Conservation (phyloP, 768 basidiomycete genomes). For the Tricholoma terreum region DNA sequence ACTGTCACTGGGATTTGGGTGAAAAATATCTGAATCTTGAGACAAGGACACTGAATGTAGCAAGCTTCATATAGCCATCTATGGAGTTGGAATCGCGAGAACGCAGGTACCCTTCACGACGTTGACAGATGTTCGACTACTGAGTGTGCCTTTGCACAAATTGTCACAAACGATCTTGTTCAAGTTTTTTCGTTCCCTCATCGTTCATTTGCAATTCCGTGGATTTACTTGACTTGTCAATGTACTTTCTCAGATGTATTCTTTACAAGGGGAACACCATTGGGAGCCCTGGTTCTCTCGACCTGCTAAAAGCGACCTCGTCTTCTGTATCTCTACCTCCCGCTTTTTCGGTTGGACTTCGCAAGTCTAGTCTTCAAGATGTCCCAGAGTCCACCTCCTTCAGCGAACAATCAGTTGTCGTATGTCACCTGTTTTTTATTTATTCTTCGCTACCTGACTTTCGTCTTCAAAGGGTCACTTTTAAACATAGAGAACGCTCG, state of each 20-base stretch:
- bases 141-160: too few relatives aligned
- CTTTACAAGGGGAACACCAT: not conserved
- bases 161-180: too few relatives aligned
- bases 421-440: not conserved
- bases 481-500: constrained; percentile 27
- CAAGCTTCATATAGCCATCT: not conserved
- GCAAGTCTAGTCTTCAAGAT: not conserved
- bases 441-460: not conserved
- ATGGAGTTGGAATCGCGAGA: not conserved
- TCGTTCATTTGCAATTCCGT: too few relatives aligned
- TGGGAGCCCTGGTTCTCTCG: not conserved
- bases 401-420: not conserved
- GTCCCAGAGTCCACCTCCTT: not conserved
- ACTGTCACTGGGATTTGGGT: too few relatives aligned
- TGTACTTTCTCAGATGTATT: not conserved
- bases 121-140: not conserved
- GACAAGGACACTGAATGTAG: not conserved
- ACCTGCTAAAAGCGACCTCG: constrained; percentile 3
- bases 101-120: not conserved
- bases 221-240: too few relatives aligned
- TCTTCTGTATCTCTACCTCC: not conserved
- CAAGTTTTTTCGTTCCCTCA: too few relatives aligned
- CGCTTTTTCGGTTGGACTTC: not conserved
- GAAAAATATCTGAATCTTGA: not conserved
- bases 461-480: constrained; percentile 2